A percentile compares a stretch with the other conserved stretches of the same genome.
phyloP scores from a whole-genome alignment of 2,329 filamentous ascomycete species.

The Dactylellina parvicollis region DNA sequence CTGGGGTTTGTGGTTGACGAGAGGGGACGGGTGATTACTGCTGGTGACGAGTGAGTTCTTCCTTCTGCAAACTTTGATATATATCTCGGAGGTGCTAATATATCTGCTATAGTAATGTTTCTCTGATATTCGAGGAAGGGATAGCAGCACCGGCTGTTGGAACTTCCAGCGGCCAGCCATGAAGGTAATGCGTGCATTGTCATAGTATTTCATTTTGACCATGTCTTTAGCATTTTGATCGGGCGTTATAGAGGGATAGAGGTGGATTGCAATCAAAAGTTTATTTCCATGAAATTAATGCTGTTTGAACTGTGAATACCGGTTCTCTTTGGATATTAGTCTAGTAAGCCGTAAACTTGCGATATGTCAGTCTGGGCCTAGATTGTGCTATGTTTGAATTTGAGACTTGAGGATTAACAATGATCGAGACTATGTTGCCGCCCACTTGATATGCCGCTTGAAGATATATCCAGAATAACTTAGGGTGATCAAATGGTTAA shows the following conservation, averaged over 20 bases:
- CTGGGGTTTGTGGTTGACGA: constrained; percentile 40
- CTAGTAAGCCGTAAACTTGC: no score
- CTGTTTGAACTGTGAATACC: no score
- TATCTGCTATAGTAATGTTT: constrained; percentile 32
- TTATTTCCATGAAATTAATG: no score
- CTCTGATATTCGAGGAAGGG: constrained; percentile 38
- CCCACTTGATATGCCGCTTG: no score
- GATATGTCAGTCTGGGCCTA: no score
- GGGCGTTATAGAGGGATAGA: constrained; percentile 36
- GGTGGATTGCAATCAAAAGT: constrained; percentile 21
- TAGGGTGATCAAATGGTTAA: no score
- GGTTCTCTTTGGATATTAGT: no score
- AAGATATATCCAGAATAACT: no score
- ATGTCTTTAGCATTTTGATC: constrained; percentile 32
- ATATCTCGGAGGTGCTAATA: constrained; percentile 10
- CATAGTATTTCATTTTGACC: background rate
- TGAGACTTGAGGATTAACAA: no score
- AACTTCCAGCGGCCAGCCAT: constrained; percentile 34
- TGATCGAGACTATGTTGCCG: no score
- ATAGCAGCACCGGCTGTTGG: constrained; percentile 19
- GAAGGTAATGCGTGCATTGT: background rate
- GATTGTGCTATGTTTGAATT: no score
- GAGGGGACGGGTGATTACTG: constrained; percentile 29
- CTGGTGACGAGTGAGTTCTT: constrained; percentile 49
- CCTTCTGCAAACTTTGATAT: background rate